Conservation (phyloP, 1,139 yeast species). For the Magnusiomyces paraingens region DNA sequence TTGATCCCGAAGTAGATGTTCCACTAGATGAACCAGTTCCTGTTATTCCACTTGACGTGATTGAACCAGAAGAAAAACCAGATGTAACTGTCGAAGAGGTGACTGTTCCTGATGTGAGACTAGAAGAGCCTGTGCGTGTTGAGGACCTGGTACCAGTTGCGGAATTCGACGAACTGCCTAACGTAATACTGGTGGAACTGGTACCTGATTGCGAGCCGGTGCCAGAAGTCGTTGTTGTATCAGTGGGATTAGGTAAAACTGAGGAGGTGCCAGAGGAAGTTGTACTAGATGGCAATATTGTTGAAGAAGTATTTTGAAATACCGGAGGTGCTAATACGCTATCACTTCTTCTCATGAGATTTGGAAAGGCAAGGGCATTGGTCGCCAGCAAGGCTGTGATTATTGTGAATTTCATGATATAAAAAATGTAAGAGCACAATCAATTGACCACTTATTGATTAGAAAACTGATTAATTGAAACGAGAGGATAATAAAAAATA, state of each 20-base stretch:
- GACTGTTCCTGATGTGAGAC: too few relatives aligned
- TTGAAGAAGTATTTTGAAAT: background rate
- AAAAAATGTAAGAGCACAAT: background rate
- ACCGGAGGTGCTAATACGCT: background rate
- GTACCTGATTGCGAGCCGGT: too few relatives aligned
- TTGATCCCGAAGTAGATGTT: background rate
- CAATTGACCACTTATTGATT: background rate
- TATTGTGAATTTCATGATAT: background rate
- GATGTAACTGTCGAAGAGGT: background rate
- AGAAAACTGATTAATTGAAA: background rate
- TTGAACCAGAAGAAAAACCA: too few relatives aligned
- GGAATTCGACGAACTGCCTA: too few relatives aligned
- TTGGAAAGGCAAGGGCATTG: background rate
- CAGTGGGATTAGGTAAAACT: too few relatives aligned
- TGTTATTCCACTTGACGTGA: too few relatives aligned
- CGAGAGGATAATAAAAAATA: background rate
- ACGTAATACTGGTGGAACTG: too few relatives aligned
- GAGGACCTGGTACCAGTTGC: too few relatives aligned
- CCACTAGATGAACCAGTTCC: too few relatives aligned
- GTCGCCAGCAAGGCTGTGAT: background rate
- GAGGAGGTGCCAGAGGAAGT: background rate
- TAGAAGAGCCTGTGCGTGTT: too few relatives aligned
- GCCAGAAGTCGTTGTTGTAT: too few relatives aligned
- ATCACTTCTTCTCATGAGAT: background rate
- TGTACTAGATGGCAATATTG: background rate